Base-by-base conservation (phyloP, 495 filamentous ascomycete species). In the Aspergillus ostianus region DNA sequence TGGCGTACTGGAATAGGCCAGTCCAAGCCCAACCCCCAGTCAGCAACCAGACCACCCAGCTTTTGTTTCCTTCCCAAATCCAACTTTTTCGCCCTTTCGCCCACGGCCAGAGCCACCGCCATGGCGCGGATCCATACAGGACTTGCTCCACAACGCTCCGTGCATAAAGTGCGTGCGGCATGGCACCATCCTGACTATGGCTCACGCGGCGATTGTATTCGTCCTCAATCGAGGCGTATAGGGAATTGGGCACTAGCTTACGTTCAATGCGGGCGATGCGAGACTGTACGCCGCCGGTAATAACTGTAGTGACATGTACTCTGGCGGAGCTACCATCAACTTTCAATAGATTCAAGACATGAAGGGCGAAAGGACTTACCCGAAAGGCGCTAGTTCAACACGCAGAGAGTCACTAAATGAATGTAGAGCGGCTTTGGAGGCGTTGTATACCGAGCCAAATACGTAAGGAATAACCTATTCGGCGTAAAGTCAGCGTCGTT, bases 351-450 rank as follows among this genome's bases (percentile, higher is more conserved):
- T 29, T 26, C 47, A 44, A 30, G 9, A 6, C 57, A 17, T n/a
- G 32, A 8, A 50, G 7, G 17, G 6, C 8, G 30, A 6, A 32
- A 12, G 49, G 18, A 62, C 71, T 23, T 70, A 80, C 77, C 73
- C 77, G 50, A 76, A 77, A 6, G 77, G 78, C 49, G 72, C 78
- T 18, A 79, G 59, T 60, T 80, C 87, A 10, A 88, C 74, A 13
- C 85, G 77, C 46, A 90, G 67, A 2, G 85, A 84, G 44, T 88
- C 79, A 62, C 75, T 82, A 59, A 84, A 86, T 3, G 79, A 75
- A 58, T 86, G 84, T 52, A 88, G 61, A 7, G 87, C 87, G 1
- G 85, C 84, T 71, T 89, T 89, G 41, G 80, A 81, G 17, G 85
- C 83, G 65, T 83, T 85, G 70, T 90, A 89, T 20, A 82, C 75